A percentile compares a stretch with the other conserved stretches of the same genome.
phyloP scores from a whole-genome alignment of 495 filamentous ascomycete species.

The Penicillium turbatum region DNA sequence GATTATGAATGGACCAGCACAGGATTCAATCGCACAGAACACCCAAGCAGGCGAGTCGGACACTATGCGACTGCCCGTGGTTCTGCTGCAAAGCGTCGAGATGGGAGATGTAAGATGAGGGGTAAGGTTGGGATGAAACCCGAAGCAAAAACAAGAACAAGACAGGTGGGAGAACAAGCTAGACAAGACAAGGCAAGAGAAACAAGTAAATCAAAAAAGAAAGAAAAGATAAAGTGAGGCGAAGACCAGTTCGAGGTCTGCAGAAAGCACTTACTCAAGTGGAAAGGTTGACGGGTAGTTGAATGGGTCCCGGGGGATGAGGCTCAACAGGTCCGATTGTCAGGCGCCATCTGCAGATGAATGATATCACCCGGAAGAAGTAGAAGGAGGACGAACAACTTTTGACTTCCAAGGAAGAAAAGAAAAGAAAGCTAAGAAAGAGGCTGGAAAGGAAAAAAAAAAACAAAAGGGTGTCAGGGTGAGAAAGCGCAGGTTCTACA shows the following conservation, averaged over 20 bases:
- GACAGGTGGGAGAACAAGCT: background rate
- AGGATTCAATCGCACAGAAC: background rate
- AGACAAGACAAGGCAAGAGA: background rate
- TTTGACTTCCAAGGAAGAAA: background rate
- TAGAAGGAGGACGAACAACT: no score
- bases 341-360: slow-evolving; percentile 11
- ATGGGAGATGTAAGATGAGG: slow-evolving; percentile 5
- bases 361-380: slow-evolving; percentile 1
- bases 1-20: background rate
- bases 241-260: background rate
- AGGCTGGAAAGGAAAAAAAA: background rate
- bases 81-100: slow-evolving; percentile 1
- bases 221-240: background rate
- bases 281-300: slow-evolving; percentile 7
- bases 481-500: slow-evolving; percentile 4
- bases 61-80: background rate
- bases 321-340: slow-evolving; percentile 11
- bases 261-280: slow-evolving; percentile 9
- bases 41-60: background rate
- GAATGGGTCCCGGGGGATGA: slow-evolving; percentile 7
- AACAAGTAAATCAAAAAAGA: background rate
- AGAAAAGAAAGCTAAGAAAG: slow-evolving; percentile 4
- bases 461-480: background rate
- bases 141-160: background rate
- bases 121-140: background rate